Base-by-base conservation (phyloP, 2,329 filamentous ascomycete genomes). In the Penicillium sp. region DNA sequence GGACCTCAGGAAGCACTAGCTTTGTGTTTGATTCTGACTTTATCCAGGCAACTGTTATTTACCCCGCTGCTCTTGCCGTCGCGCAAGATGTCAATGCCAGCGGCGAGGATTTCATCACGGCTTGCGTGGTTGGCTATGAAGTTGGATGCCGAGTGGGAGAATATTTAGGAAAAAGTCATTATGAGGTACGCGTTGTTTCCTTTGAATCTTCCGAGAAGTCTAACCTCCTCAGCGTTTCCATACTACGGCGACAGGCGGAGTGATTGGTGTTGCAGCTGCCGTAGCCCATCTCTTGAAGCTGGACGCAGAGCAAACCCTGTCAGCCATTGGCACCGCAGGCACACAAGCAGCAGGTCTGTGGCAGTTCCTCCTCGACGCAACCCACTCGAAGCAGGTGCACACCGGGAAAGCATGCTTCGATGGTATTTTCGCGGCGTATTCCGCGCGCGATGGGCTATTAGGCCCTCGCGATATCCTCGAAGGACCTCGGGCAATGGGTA, bases 341-440 rank as follows among this genome's bases (percentile, higher is more conserved):
- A 60, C 57, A 0, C 57, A 60, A 42, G 56, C 57, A n/a, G 57
- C 56, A 12, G 57, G 57, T 3, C 44, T 59, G 2, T 60, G 56
- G 57, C 56, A 60, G 17, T 60, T 60, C 18, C 39, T 60, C 6
- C 39, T 59, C 6, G 55, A 60, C 29, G 56, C 56, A 4, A 51
- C 55, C 0, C 54, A 60, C 28, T 59, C 55, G 9, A 60, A 59
- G 28, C 56, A 59, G 45, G 55, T 60, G 0, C 57, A 60, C 34
- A 60, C 57, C 1, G 56, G 46, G 3, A 59, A 59, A 15, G 55
- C 57, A 4, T 59, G 56, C 17, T 59, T 57, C 11, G 52, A 57
- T 11, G 56, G 57, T 7, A 57, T 60, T 2, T 59, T 60, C 35
- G 55, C 57, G 2, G 56, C 56, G 1, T 60, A 60, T 22, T 47